Evolutionary conservation across 805 yeast genomes (phyloP), one percentile per base, ranked within the genome.

Genomic region (Candida bentonensis): DNA sequence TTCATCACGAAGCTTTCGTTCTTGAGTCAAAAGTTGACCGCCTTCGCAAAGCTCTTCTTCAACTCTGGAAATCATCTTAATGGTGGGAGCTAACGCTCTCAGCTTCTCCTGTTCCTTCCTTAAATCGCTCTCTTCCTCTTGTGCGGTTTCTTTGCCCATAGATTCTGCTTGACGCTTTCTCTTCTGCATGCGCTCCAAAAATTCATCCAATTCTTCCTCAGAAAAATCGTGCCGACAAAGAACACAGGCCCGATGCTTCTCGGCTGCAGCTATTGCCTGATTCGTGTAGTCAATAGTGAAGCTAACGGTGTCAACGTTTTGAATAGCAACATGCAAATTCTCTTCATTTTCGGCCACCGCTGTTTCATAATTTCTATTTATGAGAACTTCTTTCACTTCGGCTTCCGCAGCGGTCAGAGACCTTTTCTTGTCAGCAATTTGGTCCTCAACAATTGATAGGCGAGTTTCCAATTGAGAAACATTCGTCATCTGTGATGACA

Each of bases 171-270:
- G 53, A 1, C 36, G 36, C 36, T 60, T 59, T 45, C 61, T 60
- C 1, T 62, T 57, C 33, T 61, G 58, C 2, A 59, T 42, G 9
- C 47, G 46, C 3, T 21, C 44, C 11, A 51, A 40, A 27, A 62
- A 54, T 15, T 39, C 42, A 1, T 28, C 33, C 4, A 48, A 45
- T 40, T 55, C 60, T 1, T 55, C 60, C 1, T 55, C 53, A 15
- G 72, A 72, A 60, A 87, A 82, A 11, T 70, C 66, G 42, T 94
- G 68, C 17, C 74, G 73, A 59, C 97, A 89, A 39, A 88, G 63
- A 39, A 79, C 63, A 60, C 96, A 89, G 41, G 73, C 67, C 9
- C 77, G 69, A 5, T 72, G 68, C 3, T 57, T 54, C 22, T 74
- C 62, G 0, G 94, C 92, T 34, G 72, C 59, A 23, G 74, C 72